Evolutionary conservation across 2,329 filamentous ascomycete genomes (phyloP), one percentile per base, ranked within the genome.

Genomic region (Aspergillus felis): DNA sequence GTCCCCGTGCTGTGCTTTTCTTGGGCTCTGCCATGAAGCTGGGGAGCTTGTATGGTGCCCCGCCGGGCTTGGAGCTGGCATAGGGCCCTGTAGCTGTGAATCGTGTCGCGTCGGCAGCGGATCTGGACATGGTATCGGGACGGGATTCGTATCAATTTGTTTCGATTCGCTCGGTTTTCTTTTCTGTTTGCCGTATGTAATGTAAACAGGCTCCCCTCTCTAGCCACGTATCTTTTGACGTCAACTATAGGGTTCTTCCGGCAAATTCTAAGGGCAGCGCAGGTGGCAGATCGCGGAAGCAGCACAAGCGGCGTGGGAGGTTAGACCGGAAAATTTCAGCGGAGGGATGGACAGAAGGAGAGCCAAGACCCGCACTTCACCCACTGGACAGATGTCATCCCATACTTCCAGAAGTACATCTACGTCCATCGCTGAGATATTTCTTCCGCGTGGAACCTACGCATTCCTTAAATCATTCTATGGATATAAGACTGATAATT

Each of bases 71-170:
- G 56, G 76, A 75, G 64, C 69, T 76, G 63, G 77, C 77, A 70
- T 80, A 78, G 32, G 78, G 78, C 55, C 77, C 76, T 57, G 77
- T 80, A 58, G 79, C 78, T 59, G 79, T 81, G 70, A 81, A 81
- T 59, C 79, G 74, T 61, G 78, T 81, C 66, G 78, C 76, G 67
- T 81, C 78, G 62, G 76, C 73, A 58, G 78, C 77, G 68, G 75
- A 79, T 68, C 74, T 77, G 67, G 76, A 77, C 77, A 79, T 79
- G 58, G 52, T 66, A 52, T 35, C 41, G 32, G 28, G 27, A 50
- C 38, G 48, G 25, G 51, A 22, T 50, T 56, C 41, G 51, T 60
- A 38, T 49, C 47, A 47, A 42, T 42, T 38, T 17, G 14, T 17
- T 38, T 38, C 14, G 32, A 38, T 38, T 38, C 32, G 6, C 6